phyloP scores from a whole-genome alignment of 768 basidiomycete species.

The Pleurotus salmoneostramineus region DNA sequence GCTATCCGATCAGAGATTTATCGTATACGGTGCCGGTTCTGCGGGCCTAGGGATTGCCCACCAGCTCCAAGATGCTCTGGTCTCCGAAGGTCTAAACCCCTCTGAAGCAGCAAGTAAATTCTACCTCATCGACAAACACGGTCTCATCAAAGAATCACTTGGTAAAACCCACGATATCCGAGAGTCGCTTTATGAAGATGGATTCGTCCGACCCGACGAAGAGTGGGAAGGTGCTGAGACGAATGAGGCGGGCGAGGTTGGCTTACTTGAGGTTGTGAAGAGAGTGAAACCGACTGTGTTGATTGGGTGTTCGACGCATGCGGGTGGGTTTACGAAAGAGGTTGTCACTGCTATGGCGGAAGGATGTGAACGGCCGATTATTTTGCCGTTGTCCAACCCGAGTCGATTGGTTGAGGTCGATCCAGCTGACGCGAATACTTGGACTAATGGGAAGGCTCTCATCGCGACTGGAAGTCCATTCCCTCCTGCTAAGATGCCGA shows the following conservation, averaged over 20 bases:
- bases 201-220: conserved; percentile 51
- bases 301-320: conserved; percentile 79
- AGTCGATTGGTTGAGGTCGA: conserved; percentile 72
- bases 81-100: conserved; percentile 44
- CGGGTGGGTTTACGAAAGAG: conserved; percentile 76
- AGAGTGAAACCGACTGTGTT: conserved; percentile 75
- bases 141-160: conserved; percentile 53
- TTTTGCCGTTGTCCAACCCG: conserved; percentile 83
- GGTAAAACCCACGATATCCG: conserved; percentile 33
- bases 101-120: conserved; percentile 64
- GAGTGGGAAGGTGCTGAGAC: conserved; percentile 44
- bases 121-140: conserved; percentile 70
- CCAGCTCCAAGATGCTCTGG: conserved; percentile 76
- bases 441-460: conserved; percentile 78
- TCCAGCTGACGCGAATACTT: conserved; percentile 66
- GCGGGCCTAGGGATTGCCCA: conserved; percentile 79
- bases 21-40: conserved; percentile 79
- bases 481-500: conserved; percentile 62
- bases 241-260: conserved; percentile 37
- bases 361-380: conserved; percentile 70
- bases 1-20: conserved; percentile 70
- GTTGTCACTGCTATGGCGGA: conserved; percentile 66
- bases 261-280: conserved; percentile 67
- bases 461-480: conserved; percentile 87
- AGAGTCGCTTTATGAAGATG: conserved; percentile 34